Percentiles rank a stretch among this genome's conserved stretches.
phyloP scores from a whole-genome alignment of 2,329 filamentous ascomycete genomes.

The Emergomyces africanus region DNA sequence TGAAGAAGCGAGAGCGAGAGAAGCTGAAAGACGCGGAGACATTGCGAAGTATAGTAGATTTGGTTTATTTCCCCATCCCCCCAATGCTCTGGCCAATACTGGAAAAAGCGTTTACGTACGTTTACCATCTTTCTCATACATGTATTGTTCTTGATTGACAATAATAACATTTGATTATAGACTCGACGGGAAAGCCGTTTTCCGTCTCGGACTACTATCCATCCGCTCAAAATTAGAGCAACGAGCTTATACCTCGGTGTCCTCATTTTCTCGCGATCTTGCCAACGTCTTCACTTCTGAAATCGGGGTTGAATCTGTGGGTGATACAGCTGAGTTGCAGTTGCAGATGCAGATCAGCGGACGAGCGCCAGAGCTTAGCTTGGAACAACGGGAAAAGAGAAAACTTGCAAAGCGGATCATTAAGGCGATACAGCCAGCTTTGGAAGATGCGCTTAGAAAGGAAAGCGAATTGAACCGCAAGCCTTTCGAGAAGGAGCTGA shows the following conservation, averaged over 20 bases:
- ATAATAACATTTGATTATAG: slow-evolving; percentile 16
- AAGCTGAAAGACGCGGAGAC: slow-evolving; percentile 68
- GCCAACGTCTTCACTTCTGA: slow-evolving; percentile 43
- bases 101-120: slow-evolving; percentile 70
- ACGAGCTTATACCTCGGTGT: slow-evolving; percentile 47
- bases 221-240: slow-evolving; percentile 42
- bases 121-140: slow-evolving; percentile 15
- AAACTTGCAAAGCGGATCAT: slow-evolving; percentile 82
- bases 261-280: slow-evolving; percentile 47
- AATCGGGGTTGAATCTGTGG: slow-evolving; percentile 37
- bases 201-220: slow-evolving; percentile 40
- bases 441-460: slow-evolving; percentile 63
- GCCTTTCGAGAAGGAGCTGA: slow-evolving; percentile 55
- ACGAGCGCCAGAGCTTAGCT: slow-evolving; percentile 31
- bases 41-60: slow-evolving; percentile 69
- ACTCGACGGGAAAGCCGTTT: slow-evolving; percentile 41
- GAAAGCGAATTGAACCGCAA: slow-evolving; percentile 70
- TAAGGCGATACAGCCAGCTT: slow-evolving; percentile 62
- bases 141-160: neutral
- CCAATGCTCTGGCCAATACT: slow-evolving; percentile 65
- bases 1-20: slow-evolving; percentile 62
- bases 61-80: slow-evolving; percentile 80
- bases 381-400: slow-evolving; percentile 67
- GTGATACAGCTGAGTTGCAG: slow-evolving; percentile 32
- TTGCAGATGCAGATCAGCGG: slow-evolving; percentile 40